Conservation (phyloP, 73 alveolate species). For the Paramecium sonneborni region DNA sequence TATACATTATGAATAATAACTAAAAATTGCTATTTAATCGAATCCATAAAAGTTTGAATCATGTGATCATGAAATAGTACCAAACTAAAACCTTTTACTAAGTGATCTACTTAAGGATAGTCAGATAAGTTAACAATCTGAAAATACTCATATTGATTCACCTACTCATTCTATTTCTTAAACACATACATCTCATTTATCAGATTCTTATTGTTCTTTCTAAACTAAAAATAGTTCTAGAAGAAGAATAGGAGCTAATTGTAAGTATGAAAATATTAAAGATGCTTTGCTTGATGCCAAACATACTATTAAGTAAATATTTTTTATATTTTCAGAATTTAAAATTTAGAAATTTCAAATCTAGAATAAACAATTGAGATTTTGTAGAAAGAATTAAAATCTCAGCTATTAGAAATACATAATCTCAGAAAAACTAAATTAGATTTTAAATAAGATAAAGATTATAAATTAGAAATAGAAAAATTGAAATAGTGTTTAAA, state of each 20-base stretch:
- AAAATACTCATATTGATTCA: neutral
- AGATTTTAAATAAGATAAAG: neutral
- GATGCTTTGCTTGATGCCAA: neutral
- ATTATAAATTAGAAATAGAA: neutral
- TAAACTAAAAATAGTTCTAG: neutral
- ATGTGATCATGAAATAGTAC: neutral
- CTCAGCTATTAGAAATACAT: neutral
- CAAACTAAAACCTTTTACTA: neutral
- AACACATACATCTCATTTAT: neutral
- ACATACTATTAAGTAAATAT: neutral
- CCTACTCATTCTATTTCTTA: neutral
- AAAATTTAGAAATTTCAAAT: neutral
- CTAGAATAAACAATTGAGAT: slow-evolving; percentile 9
- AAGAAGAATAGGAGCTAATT: neutral
- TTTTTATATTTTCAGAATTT: neutral
- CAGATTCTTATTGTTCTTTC: neutral
- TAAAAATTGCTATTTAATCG: neutral
- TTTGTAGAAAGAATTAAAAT: slow-evolving; percentile 6
- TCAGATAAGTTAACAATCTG: neutral
- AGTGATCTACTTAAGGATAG: slow-evolving; percentile 20
- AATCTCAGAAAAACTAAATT: neutral
- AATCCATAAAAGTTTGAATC: neutral
- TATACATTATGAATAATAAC: neutral
- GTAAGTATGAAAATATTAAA: neutral
- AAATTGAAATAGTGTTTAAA: neutral